A percentile compares a stretch with the other conserved stretches of the same genome.
These are phyloP conservation scores for Mallotus nudiflorus DNA, from an alignment of 345 rosid species.

Conservation along the genomic window DNA sequence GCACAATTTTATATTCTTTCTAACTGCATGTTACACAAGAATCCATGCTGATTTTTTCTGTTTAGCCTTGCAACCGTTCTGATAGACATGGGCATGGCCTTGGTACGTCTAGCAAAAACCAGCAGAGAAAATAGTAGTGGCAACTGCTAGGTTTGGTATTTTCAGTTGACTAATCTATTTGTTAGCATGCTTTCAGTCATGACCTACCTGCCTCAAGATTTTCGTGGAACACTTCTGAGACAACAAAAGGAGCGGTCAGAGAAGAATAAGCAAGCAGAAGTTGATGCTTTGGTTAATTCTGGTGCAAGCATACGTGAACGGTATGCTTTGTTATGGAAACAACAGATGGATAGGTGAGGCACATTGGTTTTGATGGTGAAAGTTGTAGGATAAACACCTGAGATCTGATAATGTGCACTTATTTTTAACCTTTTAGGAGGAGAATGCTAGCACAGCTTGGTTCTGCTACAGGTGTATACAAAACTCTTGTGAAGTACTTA, in stretches of 20 bases:
- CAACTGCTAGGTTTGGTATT: not conserved
- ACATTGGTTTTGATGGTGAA: constrained; percentile 13
- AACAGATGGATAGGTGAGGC: constrained; percentile 91
- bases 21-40: too few relatives aligned
- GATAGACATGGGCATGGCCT: too few relatives aligned
- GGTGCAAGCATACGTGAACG: constrained; percentile 77
- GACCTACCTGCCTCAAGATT: constrained; percentile 99
- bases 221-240: constrained; percentile 81
- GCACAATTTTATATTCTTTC: too few relatives aligned
- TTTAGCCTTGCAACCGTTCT: too few relatives aligned
- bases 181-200: constrained; percentile 58
- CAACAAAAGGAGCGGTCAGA: constrained; percentile 97
- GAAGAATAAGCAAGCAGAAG: constrained; percentile 95
- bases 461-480: constrained; percentile 96
- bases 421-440: constrained; percentile 57
- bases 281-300: constrained; percentile 73
- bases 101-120: not conserved
- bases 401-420: constrained; percentile 20
- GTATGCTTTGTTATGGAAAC: constrained; percentile 89
- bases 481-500: constrained; percentile 95
- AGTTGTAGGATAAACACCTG: constrained; percentile 10
- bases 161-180: not conserved
- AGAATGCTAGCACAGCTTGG: constrained; percentile 94
- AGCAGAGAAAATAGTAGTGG: not conserved
- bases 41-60: too few relatives aligned